Percentiles rank a stretch among this genome's conserved stretches.
Evolutionary conservation across 2,329 filamentous ascomycete species (phyloP).

Genomic region (Botryosphaeria dothidea): DNA sequence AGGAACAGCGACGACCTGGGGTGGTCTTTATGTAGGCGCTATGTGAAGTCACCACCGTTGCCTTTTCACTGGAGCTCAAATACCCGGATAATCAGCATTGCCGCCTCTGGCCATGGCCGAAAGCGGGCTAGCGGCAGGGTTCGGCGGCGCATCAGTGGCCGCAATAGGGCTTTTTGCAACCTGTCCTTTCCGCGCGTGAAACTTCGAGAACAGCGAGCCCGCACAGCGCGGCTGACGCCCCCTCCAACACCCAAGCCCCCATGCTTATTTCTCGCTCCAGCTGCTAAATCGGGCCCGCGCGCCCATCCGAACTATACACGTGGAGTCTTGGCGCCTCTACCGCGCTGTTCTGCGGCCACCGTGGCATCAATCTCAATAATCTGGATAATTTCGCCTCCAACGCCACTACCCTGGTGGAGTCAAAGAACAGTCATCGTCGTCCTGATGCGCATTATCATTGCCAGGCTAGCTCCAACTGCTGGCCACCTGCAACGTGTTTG

Average conservation of each 20-base stretch:
- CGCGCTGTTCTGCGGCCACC: not conserved
- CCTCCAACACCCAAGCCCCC: not conserved
- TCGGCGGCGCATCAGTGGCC: conserved; percentile 10
- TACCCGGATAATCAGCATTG: conserved; percentile 19
- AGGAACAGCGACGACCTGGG: conserved; percentile 2
- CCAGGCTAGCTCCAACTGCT: not conserved
- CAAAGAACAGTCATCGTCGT: conserved; percentile 2
- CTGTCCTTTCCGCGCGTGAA: conserved; percentile 20
- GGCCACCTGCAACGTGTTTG: conserved; percentile 12
- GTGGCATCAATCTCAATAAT: not conserved
- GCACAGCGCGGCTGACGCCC: conserved; percentile 1
- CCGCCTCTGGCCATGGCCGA: conserved; percentile 1
- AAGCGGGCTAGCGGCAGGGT: conserved; percentile 14
- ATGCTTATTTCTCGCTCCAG: conserved; percentile 3
- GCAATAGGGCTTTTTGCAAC: conserved; percentile 19
- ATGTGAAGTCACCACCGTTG: conserved; percentile 20
- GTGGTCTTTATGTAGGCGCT: conserved; percentile 20
- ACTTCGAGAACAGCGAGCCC: conserved; percentile 17
- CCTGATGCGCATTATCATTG: not conserved
- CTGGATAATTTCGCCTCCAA: not conserved
- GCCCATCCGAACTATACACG: conserved; percentile 6
- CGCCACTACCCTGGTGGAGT: conserved; percentile 2
- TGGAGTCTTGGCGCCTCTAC: conserved; percentile 10
- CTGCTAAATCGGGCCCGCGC: not conserved
- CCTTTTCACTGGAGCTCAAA: conserved; percentile 19